These are phyloP conservation scores for Lactifluus subvellereus DNA, from an alignment of 768 basidiomycete species.

Conservation along the genomic window DNA sequence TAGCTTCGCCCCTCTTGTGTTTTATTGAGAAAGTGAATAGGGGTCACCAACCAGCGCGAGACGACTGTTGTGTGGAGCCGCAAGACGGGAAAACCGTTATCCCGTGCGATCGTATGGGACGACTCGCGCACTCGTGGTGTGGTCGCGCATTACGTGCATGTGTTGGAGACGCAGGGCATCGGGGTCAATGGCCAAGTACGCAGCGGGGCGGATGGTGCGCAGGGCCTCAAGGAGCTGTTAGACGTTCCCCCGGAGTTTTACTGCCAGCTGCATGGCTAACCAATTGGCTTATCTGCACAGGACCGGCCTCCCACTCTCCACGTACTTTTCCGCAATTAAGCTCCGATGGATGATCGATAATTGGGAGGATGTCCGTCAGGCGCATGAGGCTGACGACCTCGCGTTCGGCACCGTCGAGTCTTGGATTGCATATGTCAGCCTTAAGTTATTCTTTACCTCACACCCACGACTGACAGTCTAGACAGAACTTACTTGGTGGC, in stretches of 20 bases:
- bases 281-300: conserved; percentile 36
- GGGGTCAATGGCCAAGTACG: conserved; percentile 63
- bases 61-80: conserved; percentile 93
- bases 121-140: conserved; percentile 87
- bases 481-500: conserved; percentile 81
- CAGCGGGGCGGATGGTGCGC: conserved; percentile 63
- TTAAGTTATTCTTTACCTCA: not conserved
- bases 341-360: conserved; percentile 96
- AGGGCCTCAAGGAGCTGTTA: conserved; percentile 62
- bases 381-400: conserved; percentile 76
- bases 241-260: conserved; percentile 28
- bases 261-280: not conserved
- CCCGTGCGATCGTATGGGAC: conserved; percentile 92
- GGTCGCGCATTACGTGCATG: conserved; percentile 73
- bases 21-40: conserved; percentile 32
- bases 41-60: conserved; percentile 97
- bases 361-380: conserved; percentile 63
- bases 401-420: conserved; percentile 95
- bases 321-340: conserved; percentile 97
- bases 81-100: conserved; percentile 81
- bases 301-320: conserved; percentile 91
- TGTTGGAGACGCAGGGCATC: conserved; percentile 68
- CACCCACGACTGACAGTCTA: not conserved
- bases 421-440: conserved; percentile 81
- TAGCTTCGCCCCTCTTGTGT: not conserved